phyloP scores from a whole-genome alignment of 306 rosid species.

The Lathyrus tuberosus region DNA sequence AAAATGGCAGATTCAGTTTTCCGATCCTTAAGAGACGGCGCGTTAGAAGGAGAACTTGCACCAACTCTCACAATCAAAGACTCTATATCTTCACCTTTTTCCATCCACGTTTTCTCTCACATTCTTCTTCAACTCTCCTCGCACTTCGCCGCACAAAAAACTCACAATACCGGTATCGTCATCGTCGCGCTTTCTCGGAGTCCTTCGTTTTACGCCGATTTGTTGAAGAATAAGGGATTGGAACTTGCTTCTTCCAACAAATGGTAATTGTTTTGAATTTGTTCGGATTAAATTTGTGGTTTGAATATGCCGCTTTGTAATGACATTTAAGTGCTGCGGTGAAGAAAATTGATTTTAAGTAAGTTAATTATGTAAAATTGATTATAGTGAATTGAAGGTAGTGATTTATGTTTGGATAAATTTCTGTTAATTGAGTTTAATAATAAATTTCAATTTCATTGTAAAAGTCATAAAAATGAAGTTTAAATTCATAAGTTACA shows the following conservation, averaged over 20 bases:
- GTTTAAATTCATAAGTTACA: too few species aligned
- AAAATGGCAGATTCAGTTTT: constrained; percentile 76
- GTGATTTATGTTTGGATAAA: too few species aligned
- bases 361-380: too few species aligned
- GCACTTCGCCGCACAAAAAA: constrained; percentile 70
- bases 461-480: too few species aligned
- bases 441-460: too few species aligned
- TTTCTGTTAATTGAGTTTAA: too few species aligned
- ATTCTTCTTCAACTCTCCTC: constrained; percentile 65
- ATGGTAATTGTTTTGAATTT: constrained; percentile 44
- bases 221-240: constrained; percentile 59
- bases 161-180: constrained; percentile 78
- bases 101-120: constrained; percentile 60
- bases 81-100: constrained; percentile 66
- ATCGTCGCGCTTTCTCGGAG: constrained; percentile 73
- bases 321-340: too few species aligned
- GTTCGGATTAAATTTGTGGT: too few species aligned
- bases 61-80: constrained; percentile 81
- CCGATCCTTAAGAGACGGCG: constrained; percentile 77
- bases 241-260: constrained; percentile 55
- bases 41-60: constrained; percentile 83
- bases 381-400: too few species aligned
- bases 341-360: too few species aligned
- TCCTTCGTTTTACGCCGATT: constrained; percentile 62
- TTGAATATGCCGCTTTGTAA: too few species aligned